These are phyloP conservation scores for Calocybe gambosa DNA, from an alignment of 1,284 basidiomycete genomes.

Conservation along the genomic window DNA sequence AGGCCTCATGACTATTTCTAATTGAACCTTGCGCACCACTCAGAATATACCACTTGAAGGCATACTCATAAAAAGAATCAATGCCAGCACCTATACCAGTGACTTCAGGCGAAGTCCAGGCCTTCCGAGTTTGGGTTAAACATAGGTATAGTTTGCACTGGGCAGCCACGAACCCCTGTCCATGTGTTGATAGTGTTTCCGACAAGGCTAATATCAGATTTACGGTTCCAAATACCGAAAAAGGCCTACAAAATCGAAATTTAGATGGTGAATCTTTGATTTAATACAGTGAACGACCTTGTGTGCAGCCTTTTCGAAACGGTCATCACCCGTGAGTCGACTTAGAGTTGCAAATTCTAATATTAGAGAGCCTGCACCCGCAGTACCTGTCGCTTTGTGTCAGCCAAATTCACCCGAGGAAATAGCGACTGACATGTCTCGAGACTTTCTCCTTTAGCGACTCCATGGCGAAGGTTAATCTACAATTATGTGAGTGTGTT, in stretches of 20 bases:
- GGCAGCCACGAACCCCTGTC: slow-evolving; percentile 55
- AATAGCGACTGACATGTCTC: slow-evolving; percentile 62
- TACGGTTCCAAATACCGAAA: slow-evolving; percentile 88
- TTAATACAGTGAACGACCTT: slow-evolving; percentile 30
- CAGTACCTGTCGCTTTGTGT: slow-evolving; percentile 53
- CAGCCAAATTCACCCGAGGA: slow-evolving; percentile 4
- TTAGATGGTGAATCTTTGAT: not conserved
- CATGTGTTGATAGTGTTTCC: slow-evolving; percentile 84
- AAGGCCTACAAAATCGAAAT: slow-evolving; percentile 48
- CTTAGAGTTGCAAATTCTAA: slow-evolving; percentile 90
- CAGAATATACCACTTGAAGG: slow-evolving; percentile 83
- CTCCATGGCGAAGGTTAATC: slow-evolving; percentile 73
- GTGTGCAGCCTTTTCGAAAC: slow-evolving; percentile 79
- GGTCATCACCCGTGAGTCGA: slow-evolving; percentile 79
- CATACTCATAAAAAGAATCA: slow-evolving; percentile 93
- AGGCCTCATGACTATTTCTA: not conserved
- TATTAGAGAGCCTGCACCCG: slow-evolving; percentile 87
- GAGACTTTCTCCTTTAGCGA: slow-evolving; percentile 60
- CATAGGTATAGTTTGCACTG: not conserved
- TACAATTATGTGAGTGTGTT: slow-evolving; percentile 23
- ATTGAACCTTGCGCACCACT: slow-evolving; percentile 53
- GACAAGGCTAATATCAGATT: slow-evolving; percentile 74
- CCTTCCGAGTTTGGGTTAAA: slow-evolving; percentile 27
- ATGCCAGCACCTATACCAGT: slow-evolving; percentile 87
- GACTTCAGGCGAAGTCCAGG: slow-evolving; percentile 68